Evolutionary conservation across 257 asterid genomes (phyloP).

Genomic region (Gardenia jasminoides): DNA sequence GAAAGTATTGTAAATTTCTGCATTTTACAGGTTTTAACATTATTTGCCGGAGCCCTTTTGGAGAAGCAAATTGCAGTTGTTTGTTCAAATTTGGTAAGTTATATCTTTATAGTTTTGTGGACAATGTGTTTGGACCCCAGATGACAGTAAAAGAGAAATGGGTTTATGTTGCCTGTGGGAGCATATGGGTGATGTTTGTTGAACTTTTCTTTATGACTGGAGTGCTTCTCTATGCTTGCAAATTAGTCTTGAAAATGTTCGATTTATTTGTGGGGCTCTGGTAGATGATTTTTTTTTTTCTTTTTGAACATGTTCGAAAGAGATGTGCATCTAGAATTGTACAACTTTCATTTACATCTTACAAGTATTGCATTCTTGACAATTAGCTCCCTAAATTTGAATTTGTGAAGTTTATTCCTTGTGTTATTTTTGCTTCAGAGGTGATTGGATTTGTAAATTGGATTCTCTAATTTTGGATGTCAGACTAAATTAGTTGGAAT

Average conservation of each 20-base stretch:
- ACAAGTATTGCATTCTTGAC: background rate
- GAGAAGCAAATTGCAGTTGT: slow-evolving; percentile 83
- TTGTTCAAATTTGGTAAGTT: slow-evolving; percentile 86
- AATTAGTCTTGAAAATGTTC: background rate
- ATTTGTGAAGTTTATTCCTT: background rate
- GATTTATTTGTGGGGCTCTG: background rate
- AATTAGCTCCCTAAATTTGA: background rate
- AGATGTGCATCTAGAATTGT: background rate
- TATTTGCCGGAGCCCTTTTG: slow-evolving; percentile 85
- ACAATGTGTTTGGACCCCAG: background rate
- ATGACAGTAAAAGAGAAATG: background rate
- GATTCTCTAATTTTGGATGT: background rate
- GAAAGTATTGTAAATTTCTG: slow-evolving; percentile 15
- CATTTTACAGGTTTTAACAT: slow-evolving; percentile 69
- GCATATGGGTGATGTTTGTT: background rate
- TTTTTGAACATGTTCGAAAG: background rate
- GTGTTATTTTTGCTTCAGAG: background rate
- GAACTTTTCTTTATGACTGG: background rate
- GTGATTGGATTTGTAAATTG: background rate
- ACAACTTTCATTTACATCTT: background rate
- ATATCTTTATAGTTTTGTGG: background rate
- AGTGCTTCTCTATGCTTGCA: background rate
- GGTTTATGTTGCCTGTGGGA: background rate
- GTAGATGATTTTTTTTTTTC: background rate
- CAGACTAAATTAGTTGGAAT: background rate